These are phyloP conservation scores for Colletotrichum sp. DNA, from an alignment of 2,329 filamentous ascomycete species.

Conservation along the genomic window DNA sequence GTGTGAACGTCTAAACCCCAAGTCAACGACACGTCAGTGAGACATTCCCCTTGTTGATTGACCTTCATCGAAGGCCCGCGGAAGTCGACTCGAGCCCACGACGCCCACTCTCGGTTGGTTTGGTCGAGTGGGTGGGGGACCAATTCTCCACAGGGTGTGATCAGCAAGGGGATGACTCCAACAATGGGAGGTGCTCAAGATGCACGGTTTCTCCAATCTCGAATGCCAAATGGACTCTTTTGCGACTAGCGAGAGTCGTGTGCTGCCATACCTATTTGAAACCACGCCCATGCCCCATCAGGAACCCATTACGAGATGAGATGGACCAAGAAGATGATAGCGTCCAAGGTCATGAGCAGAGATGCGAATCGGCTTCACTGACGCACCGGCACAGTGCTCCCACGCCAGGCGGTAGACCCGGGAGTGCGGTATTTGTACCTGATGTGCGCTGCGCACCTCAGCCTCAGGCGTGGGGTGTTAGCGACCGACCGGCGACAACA, in stretches of 20 bases:
- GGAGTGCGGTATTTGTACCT: slow-evolving; percentile 9
- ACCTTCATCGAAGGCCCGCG: background rate
- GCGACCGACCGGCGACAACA: background rate
- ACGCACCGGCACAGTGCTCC: background rate
- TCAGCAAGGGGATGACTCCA: background rate
- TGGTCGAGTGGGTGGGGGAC: background rate
- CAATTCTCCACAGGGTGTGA: background rate
- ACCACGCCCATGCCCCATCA: background rate
- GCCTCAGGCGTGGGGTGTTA: slow-evolving; percentile 14
- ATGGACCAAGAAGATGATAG: background rate
- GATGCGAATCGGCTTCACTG: background rate
- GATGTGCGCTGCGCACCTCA: slow-evolving; percentile 1
- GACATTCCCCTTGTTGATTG: background rate
- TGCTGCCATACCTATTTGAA: background rate
- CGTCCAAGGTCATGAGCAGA: background rate
- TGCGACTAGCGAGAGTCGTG: background rate
- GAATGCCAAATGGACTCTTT: background rate
- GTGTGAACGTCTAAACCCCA: background rate
- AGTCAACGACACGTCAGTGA: background rate
- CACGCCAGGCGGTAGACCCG: background rate
- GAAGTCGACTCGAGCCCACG: background rate
- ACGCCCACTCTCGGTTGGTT: background rate
- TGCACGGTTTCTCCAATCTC: background rate
- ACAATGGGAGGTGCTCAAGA: background rate
- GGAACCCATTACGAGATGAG: slow-evolving; percentile 17